These are phyloP conservation scores for Brettanomyces anomalus DNA, from an alignment of 805 yeast genomes.

Conservation along the genomic window DNA sequence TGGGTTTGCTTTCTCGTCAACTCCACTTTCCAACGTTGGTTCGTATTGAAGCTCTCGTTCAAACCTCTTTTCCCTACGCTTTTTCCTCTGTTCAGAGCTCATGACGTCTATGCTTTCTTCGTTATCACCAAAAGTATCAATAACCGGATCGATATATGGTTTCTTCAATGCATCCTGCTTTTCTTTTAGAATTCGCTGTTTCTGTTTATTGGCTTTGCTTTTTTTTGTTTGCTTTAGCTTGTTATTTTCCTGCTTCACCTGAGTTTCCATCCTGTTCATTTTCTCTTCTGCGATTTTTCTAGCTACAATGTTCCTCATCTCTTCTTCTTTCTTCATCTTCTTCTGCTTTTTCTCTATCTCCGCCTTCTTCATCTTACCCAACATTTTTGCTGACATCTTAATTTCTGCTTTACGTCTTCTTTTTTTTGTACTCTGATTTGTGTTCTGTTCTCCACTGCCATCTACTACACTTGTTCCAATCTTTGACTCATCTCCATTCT, in stretches of 20 bases:
- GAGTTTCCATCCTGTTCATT: too few relatives aligned
- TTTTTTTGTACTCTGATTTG: background rate
- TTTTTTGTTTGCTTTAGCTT: too few relatives aligned
- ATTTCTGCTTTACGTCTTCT: background rate
- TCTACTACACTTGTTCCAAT: too few relatives aligned
- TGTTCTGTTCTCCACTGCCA: background rate
- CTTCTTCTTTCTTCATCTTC: too few relatives aligned
- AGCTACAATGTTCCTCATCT: too few relatives aligned
- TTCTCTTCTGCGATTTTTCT: too few relatives aligned
- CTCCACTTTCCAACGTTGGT: conserved; percentile 8
- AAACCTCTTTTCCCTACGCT: conserved; percentile 41
- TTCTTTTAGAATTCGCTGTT: too few relatives aligned
- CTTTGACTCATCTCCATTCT: conserved; percentile 7
- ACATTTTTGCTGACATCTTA: background rate
- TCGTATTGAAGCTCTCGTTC: conserved; percentile 23
- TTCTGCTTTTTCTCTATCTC: conserved; percentile 2
- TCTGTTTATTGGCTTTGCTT: too few relatives aligned
- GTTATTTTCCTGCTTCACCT: too few relatives aligned
- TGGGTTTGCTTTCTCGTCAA: conserved; percentile 4
- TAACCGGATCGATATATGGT: too few relatives aligned
- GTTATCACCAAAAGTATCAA: background rate
- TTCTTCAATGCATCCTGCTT: too few relatives aligned
- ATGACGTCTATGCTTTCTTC: background rate
- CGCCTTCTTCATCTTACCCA: background rate
- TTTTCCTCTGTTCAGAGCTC: conserved; percentile 23